Evolutionary conservation across 2,329 filamentous ascomycete species (phyloP).

Genomic region (Cyanodermella asteris): DNA sequence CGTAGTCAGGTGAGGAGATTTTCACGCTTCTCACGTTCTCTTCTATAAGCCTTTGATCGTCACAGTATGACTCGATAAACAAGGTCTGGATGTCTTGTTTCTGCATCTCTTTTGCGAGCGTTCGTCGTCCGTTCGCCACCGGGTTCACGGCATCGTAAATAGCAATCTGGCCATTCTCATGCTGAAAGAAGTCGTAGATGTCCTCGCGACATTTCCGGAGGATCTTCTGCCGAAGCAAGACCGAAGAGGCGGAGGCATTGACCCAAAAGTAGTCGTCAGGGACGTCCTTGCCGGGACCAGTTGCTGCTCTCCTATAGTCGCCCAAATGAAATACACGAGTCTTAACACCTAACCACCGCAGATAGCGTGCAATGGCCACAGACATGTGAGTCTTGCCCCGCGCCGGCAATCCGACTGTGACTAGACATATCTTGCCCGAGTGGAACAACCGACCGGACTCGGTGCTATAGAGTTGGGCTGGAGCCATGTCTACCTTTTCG

Average conservation of each 20-base stretch:
- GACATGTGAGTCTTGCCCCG: constrained; percentile 96
- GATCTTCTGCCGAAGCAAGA: constrained; percentile 91
- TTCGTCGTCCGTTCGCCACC: constrained; percentile 56
- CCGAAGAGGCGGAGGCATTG: constrained; percentile 69
- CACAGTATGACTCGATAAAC: constrained; percentile 90
- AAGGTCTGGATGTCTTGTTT: constrained; percentile 94
- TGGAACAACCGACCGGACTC: constrained; percentile 95
- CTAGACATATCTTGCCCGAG: constrained; percentile 89
- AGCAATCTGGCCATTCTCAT: constrained; percentile 93
- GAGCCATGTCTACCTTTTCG: constrained; percentile 65
- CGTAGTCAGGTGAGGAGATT: constrained; percentile 92
- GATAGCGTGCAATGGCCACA: constrained; percentile 80
- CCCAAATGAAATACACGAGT: constrained; percentile 94
- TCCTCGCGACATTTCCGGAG: constrained; percentile 93
- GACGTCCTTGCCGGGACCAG: constrained; percentile 62
- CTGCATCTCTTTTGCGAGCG: constrained; percentile 86
- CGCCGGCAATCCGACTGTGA: constrained; percentile 85
- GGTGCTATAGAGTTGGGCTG: constrained; percentile 92
- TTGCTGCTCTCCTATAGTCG: constrained; percentile 81
- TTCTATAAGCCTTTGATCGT: constrained; percentile 78
- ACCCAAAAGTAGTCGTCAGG: constrained; percentile 97
- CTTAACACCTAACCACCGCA: constrained; percentile 94
- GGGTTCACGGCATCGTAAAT: constrained; percentile 98
- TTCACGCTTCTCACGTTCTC: constrained; percentile 96
- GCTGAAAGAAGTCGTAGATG: constrained; percentile 87